Evolutionary conservation across 2,329 filamentous ascomycete genomes (phyloP).

Genomic region (Colletotrichum magnum): DNA sequence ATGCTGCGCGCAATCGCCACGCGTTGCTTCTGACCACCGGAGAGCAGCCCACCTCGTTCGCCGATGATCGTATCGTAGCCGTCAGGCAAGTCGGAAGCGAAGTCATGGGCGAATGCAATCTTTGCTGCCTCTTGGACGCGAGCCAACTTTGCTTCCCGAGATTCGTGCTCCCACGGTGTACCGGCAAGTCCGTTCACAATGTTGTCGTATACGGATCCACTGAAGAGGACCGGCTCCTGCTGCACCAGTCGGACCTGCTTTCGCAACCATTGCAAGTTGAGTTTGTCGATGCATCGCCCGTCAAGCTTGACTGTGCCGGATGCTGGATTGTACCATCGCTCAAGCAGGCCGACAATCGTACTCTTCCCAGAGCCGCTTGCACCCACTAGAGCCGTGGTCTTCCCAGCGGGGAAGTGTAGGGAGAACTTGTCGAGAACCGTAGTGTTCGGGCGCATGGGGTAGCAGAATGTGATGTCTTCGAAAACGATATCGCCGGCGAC

Average conservation of each 20-base stretch:
- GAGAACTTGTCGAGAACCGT: constrained; percentile 74
- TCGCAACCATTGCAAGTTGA: constrained; percentile 49
- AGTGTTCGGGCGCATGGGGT: constrained; percentile 77
- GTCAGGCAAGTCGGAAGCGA: constrained; percentile 43
- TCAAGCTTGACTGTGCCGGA: constrained; percentile 48
- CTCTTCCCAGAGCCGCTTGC: constrained; percentile 79
- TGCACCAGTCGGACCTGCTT: constrained; percentile 50
- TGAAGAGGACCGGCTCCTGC: constrained; percentile 45
- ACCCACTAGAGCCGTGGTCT: constrained; percentile 78
- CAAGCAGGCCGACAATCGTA: constrained; percentile 76
- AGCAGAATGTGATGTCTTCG: constrained; percentile 74
- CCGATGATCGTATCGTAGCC: constrained; percentile 45
- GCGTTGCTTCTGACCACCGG: constrained; percentile 76
- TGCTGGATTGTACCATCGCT: constrained; percentile 70
- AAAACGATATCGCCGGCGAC: constrained; percentile 64
- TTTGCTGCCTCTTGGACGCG: constrained; percentile 42
- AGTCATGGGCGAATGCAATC: constrained; percentile 44
- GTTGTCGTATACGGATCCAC: constrained; percentile 44
- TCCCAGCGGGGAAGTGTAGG: constrained; percentile 72
- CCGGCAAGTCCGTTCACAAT: constrained; percentile 44
- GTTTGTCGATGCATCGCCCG: constrained; percentile 43
- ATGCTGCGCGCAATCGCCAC: constrained; percentile 76
- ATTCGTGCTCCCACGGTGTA: constrained; percentile 16
- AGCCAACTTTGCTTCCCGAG: constrained; percentile 17
- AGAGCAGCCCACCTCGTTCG: constrained; percentile 43